Conservation (phyloP, 176 grass and related monocot species). For the Otatea glauca region DNA sequence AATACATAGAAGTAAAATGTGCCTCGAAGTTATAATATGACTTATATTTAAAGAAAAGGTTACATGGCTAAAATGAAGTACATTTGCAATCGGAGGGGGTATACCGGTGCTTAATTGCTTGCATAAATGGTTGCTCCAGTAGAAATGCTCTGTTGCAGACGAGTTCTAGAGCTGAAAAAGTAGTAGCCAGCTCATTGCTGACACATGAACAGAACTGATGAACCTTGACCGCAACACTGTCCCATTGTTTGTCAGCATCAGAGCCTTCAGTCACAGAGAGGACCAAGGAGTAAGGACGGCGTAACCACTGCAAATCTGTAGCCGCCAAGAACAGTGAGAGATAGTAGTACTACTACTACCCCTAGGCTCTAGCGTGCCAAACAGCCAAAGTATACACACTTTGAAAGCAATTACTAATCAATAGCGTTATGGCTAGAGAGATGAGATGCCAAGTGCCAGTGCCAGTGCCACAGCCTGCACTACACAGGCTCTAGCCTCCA, state of each 20-base stretch:
- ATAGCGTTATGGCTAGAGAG: neutral
- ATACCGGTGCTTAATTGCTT: neutral
- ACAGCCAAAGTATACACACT: neutral
- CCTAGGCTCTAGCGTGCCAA: neutral
- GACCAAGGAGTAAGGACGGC: neutral
- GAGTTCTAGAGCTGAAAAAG: neutral
- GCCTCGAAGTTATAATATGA: neutral
- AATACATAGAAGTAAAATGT: neutral
- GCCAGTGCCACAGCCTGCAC: neutral
- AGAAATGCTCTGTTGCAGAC: neutral
- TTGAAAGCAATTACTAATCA: neutral
- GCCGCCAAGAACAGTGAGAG: neutral
- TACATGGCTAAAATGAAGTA: neutral
- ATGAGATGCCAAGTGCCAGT: neutral
- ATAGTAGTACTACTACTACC: neutral
- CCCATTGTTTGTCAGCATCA: neutral
- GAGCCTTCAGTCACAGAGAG: neutral
- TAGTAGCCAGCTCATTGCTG: too few relatives aligned
- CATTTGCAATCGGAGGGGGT: too few relatives aligned
- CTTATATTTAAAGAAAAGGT: too few relatives aligned
- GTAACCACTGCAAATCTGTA: neutral
- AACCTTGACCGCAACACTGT: neutral
- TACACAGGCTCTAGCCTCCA: neutral
- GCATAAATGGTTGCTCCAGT: conserved; percentile 3
- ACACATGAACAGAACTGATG: conserved; percentile 10